A percentile compares a stretch with the other conserved stretches of the same genome.
These are phyloP conservation scores for Pyricularia sp. DNA, from an alignment of 2,329 filamentous ascomycete species.

Conservation along the genomic window DNA sequence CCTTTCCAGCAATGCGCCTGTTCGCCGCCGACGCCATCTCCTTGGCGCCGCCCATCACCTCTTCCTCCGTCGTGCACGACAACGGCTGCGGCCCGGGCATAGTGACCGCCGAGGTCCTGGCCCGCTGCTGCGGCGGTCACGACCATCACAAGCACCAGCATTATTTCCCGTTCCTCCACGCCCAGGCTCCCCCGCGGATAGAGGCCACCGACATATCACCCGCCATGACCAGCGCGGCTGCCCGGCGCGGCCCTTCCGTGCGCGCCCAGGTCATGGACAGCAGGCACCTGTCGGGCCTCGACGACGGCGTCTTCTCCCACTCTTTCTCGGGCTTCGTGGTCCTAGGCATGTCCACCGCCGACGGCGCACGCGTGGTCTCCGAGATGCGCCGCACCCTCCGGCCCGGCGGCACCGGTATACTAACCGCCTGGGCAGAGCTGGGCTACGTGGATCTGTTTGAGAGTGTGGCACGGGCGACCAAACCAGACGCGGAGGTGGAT, in stretches of 20 bases:
- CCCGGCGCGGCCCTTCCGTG: slow-evolving; percentile 4
- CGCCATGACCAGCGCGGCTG: slow-evolving; percentile 11
- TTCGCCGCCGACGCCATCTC: slow-evolving; percentile 2
- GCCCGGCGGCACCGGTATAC: slow-evolving; percentile 16
- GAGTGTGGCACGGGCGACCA: neutral
- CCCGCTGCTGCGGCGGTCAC: slow-evolving; percentile 3
- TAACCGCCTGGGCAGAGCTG: slow-evolving; percentile 12
- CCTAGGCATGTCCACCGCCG: slow-evolving; percentile 14
- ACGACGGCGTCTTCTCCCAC: slow-evolving; percentile 14
- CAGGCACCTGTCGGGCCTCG: slow-evolving; percentile 12
- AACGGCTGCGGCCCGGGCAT: slow-evolving; percentile 23
- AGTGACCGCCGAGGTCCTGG: slow-evolving; percentile 16
- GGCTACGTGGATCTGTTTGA: slow-evolving; percentile 1
- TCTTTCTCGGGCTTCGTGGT: slow-evolving; percentile 21
- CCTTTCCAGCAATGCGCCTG: slow-evolving; percentile 4
- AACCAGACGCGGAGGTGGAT: neutral
- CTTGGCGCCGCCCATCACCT: slow-evolving; percentile 11
- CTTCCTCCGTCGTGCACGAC: slow-evolving; percentile 19
- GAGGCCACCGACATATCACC: slow-evolving; percentile 14
- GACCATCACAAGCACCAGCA: no score
- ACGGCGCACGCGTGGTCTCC: slow-evolving; percentile 14
- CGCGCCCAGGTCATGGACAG: slow-evolving; percentile 11
- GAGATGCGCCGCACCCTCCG: slow-evolving; percentile 20
- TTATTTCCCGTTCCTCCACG: neutral
- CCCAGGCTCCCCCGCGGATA: slow-evolving; percentile 6